Conservation (phyloP, 2,329 filamentous ascomycete genomes). For the Aspergillus quadrilineatus region DNA sequence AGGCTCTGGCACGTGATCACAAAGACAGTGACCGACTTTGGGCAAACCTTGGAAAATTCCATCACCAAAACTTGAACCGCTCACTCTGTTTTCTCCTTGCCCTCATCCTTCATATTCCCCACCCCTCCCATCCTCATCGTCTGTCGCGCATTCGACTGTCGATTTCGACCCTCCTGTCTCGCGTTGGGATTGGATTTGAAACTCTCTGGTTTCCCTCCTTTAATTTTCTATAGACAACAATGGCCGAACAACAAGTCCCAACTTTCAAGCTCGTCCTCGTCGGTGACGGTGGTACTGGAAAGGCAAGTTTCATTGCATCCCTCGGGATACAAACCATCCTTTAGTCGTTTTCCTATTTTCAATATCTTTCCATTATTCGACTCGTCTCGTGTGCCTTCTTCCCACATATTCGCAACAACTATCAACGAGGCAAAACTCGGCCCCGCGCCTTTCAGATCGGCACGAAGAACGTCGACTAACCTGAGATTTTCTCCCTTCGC, state of each 20-base stretch:
- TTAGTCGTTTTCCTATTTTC: neutral
- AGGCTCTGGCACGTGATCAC: constrained; percentile 24
- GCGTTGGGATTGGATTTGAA: constrained; percentile 15
- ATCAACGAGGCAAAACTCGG: constrained; percentile 29
- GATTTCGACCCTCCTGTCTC: constrained; percentile 18
- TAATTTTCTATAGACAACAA: constrained; percentile 41
- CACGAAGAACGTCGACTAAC: constrained; percentile 13
- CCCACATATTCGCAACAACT: constrained; percentile 23
- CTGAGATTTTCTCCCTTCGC: constrained; percentile 17
- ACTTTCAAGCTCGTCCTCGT: constrained; percentile 99
- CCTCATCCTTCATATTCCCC: constrained; percentile 23
- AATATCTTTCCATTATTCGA: neutral
- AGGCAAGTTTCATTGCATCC: constrained; percentile 62
- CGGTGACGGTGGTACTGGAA: constrained; percentile 98
- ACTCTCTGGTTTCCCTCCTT: constrained; percentile 16
- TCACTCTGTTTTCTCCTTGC: constrained; percentile 30
- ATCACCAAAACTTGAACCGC: constrained; percentile 27
- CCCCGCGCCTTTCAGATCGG: constrained; percentile 19
- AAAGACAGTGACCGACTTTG: constrained; percentile 23
- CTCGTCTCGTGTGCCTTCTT: constrained; percentile 12
- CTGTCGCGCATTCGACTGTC: constrained; percentile 26
- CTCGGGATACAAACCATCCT: neutral
- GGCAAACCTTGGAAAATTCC: constrained; percentile 24
- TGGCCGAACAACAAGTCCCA: constrained; percentile 64
- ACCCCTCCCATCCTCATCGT: constrained; percentile 19